These are phyloP conservation scores for Cetraspora pellucida DNA, from an alignment of 192 early-diverging fungal genomes.

Conservation along the genomic window DNA sequence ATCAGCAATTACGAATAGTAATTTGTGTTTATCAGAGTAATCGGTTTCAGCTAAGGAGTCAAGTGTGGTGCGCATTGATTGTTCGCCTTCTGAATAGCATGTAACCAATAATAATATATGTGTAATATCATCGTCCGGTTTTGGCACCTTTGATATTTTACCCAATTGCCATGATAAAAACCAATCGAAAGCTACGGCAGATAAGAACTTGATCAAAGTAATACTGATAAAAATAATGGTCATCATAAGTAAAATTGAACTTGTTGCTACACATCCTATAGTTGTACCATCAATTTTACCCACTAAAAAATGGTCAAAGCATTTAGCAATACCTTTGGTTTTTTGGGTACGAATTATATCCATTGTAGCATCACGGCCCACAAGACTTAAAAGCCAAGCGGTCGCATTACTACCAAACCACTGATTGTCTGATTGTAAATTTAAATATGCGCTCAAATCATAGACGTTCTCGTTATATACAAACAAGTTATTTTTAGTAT, in stretches of 20 bases:
- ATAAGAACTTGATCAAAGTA: conserved; percentile 47
- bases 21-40: no score
- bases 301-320: conserved; percentile 34
- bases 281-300: conserved; percentile 36
- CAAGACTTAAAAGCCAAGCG: conserved; percentile 10
- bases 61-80: no score
- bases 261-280: conserved; percentile 45
- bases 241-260: conserved; percentile 34
- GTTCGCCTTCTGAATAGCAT: no score
- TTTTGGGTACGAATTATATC: conserved; percentile 1
- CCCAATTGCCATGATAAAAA: conserved; percentile 41
- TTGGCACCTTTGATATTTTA: conserved; percentile 37
- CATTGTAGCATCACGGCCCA: conserved; percentile 26
- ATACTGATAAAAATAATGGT: background rate
- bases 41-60: no score
- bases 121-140: no score
- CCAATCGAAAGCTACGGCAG: conserved; percentile 48
- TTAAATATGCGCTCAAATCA: conserved; percentile 22
- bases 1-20: no score
- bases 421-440: background rate
- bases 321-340: conserved; percentile 9
- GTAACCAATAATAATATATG: no score
- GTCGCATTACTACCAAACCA: conserved; percentile 28
- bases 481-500: conserved; percentile 54
- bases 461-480: conserved; percentile 48